Evolutionary conservation across 2,329 filamentous ascomycete genomes (phyloP).

Genomic region (Byssochlamys sp.): DNA sequence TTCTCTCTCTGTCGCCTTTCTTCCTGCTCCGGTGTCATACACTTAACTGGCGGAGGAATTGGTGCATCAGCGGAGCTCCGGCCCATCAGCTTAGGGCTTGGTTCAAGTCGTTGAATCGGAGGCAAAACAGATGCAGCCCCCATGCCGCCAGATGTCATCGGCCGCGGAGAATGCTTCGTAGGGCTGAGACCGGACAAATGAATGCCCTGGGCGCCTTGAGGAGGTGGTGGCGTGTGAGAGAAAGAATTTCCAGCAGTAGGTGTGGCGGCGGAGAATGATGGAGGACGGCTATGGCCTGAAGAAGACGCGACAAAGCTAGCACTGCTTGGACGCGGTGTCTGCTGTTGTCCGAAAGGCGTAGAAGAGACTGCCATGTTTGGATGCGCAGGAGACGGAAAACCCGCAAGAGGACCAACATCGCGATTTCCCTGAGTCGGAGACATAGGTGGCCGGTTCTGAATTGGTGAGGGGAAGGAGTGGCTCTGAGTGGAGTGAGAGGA

Average conservation of each 20-base stretch:
- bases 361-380: slow-evolving; percentile 21
- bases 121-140: slow-evolving; percentile 29
- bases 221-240: slow-evolving; percentile 19
- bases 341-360: slow-evolving; percentile 24
- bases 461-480: slow-evolving; percentile 27
- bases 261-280: slow-evolving; percentile 25
- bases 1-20: slow-evolving; percentile 31
- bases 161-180: slow-evolving; percentile 36
- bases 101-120: slow-evolving; percentile 32
- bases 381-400: slow-evolving; percentile 26
- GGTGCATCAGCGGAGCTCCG: slow-evolving; percentile 34
- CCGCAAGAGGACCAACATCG: slow-evolving; percentile 38
- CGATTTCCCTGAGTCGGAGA: slow-evolving; percentile 42
- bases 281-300: slow-evolving; percentile 19
- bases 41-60: slow-evolving; percentile 33
- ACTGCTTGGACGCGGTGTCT: slow-evolving; percentile 21
- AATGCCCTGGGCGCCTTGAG: slow-evolving; percentile 27
- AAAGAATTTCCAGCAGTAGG: slow-evolving; percentile 24
- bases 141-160: slow-evolving; percentile 25
- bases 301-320: slow-evolving; percentile 18
- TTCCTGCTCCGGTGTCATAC: slow-evolving; percentile 36
- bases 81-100: slow-evolving; percentile 37
- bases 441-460: slow-evolving; percentile 38
- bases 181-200: slow-evolving; percentile 38
- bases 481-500: slow-evolving; percentile 32